These are phyloP conservation scores for Leptographium lundbergii DNA, from an alignment of 2,329 filamentous ascomycete species.

Conservation along the genomic window DNA sequence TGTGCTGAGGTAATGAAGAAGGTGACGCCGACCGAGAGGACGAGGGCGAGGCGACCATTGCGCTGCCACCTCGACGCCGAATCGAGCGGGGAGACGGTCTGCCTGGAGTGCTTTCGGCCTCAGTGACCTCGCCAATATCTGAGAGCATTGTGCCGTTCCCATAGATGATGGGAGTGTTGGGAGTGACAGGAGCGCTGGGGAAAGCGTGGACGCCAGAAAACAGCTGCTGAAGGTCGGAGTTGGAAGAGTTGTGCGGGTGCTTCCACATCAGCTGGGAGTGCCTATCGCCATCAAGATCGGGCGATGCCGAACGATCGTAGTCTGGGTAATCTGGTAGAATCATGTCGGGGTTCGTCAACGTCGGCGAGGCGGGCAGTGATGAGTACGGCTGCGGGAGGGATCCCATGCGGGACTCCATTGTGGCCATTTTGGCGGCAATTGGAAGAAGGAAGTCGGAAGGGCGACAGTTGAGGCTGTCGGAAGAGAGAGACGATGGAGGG, in stretches of 20 bases:
- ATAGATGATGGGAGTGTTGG: constrained; percentile 53
- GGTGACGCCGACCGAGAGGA: constrained; percentile 21
- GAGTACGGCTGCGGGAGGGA: constrained; percentile 26
- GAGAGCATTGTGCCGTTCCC: constrained; percentile 58
- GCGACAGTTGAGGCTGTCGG: neutral
- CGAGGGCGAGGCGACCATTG: constrained; percentile 11
- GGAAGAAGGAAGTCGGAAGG: neutral
- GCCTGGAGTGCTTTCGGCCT: constrained; percentile 36
- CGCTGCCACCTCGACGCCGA: constrained; percentile 1
- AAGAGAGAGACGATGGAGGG: neutral
- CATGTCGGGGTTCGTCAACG: constrained; percentile 88
- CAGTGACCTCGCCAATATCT: constrained; percentile 47
- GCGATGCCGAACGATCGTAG: constrained; percentile 14
- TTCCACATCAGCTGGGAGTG: constrained; percentile 37
- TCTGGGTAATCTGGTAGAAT: constrained; percentile 66
- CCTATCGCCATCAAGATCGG: constrained; percentile 18
- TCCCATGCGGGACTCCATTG: constrained; percentile 15
- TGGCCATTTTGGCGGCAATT: constrained; percentile 5
- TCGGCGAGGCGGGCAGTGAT: constrained; percentile 59
- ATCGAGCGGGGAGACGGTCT: constrained; percentile 17
- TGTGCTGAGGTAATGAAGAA: constrained; percentile 3
- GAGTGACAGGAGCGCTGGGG: constrained; percentile 31
- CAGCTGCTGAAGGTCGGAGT: constrained; percentile 27
- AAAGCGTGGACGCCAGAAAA: constrained; percentile 27
- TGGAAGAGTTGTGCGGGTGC: constrained; percentile 24